These are phyloP conservation scores for Hanseniaspora mollemarum DNA, from an alignment of 805 yeast species.

Conservation along the genomic window DNA sequence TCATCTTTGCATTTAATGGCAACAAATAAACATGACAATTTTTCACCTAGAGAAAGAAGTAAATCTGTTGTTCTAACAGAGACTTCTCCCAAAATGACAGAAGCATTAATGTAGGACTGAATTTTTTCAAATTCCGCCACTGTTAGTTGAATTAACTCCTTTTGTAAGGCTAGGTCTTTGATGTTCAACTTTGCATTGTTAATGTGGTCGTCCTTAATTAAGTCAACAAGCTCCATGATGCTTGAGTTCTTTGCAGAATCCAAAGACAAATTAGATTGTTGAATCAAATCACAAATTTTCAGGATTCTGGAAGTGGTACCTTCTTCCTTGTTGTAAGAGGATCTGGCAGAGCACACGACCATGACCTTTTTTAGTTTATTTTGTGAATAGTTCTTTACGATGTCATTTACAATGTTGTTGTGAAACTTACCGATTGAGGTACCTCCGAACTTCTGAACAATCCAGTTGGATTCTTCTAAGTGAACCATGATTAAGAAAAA, in stretches of 20 bases:
- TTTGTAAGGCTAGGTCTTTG: conserved; percentile 35
- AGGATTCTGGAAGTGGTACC: conserved; percentile 88
- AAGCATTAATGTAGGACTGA: conserved; percentile 65
- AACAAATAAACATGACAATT: conserved; percentile 81
- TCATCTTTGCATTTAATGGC: conserved; percentile 71
- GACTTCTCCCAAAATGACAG: conserved; percentile 84
- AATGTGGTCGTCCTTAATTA: conserved; percentile 68
- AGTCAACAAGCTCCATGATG: conserved; percentile 33
- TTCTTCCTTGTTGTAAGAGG: conserved; percentile 79
- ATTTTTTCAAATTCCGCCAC: conserved; percentile 56
- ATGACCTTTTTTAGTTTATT: conserved; percentile 51
- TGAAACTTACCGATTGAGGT: conserved; percentile 95
- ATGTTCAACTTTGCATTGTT: conserved; percentile 54
- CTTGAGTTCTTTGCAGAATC: conserved; percentile 47
- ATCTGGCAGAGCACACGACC: conserved; percentile 91
- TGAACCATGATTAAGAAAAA: conserved; percentile 4
- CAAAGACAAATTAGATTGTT: conserved; percentile 24
- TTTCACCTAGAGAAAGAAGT: conserved; percentile 89
- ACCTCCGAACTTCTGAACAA: conserved; percentile 93
- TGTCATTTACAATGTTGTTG: conserved; percentile 68
- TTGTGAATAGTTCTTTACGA: conserved; percentile 52
- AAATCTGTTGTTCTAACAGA: conserved; percentile 77
- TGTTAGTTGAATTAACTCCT: conserved; percentile 48
- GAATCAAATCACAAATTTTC: conserved; percentile 69
- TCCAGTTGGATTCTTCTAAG: conserved; percentile 38